Percentiles rank a stretch among this genome's conserved stretches.
phyloP scores from a whole-genome alignment of 78 protist species.

The Dictyostelium capitatum region DNA sequence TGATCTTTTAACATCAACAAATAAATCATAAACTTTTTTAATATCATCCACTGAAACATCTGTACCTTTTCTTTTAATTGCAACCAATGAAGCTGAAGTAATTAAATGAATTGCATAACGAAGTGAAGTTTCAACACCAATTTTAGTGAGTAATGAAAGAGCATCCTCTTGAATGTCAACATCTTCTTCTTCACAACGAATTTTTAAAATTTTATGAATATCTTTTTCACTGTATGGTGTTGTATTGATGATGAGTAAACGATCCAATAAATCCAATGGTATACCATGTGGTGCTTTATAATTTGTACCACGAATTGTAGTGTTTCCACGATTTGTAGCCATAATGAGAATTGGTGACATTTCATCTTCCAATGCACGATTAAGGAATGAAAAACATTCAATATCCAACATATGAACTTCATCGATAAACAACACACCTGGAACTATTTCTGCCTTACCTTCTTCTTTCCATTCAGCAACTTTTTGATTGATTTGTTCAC shows the following conservation, averaged over 20 bases:
- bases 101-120: constrained; percentile 98
- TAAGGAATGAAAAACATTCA: constrained; percentile 99
- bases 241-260: constrained; percentile 93
- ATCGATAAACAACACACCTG: constrained; percentile 99
- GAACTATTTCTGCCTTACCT: constrained; percentile 98
- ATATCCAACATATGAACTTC: constrained; percentile 99
- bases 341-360: constrained; percentile 97
- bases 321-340: constrained; percentile 98
- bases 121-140: constrained; percentile 94
- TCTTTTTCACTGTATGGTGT: constrained; percentile 86
- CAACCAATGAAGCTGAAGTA: constrained; percentile 92
- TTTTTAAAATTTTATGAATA: constrained; percentile 79
- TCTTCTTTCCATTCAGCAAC: constrained; percentile 99
- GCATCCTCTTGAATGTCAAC: constrained; percentile 96
- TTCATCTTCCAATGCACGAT: constrained; percentile 97
- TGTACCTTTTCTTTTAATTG: constrained; percentile 88
- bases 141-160: constrained; percentile 88
- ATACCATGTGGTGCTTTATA: constrained; percentile 98
- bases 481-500: constrained; percentile 97
- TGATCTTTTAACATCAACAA: constrained; percentile 95
- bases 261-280: constrained; percentile 98
- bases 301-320: constrained; percentile 96
- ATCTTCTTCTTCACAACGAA: constrained; percentile 96
- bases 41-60: constrained; percentile 86
- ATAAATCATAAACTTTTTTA: constrained; percentile 91